Evolutionary conservation across 208 protist genomes (phyloP), one percentile per base, ranked within the genome.

Genomic region (Vickermania ingenoplastis): DNA sequence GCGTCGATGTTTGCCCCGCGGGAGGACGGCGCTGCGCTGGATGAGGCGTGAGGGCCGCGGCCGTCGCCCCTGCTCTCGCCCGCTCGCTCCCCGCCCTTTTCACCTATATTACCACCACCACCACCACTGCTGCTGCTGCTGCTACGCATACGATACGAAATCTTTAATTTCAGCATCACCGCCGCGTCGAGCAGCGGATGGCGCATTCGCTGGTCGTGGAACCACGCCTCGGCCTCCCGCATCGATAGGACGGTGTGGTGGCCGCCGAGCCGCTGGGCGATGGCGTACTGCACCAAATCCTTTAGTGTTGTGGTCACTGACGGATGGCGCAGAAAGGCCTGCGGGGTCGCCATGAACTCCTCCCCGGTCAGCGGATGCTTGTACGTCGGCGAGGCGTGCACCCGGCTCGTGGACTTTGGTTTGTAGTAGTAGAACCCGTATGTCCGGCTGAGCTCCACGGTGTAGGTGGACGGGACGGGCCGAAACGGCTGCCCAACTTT

Each of bases 341-440:
- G 87, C 21, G 87, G 87, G 0, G 79, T 71, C 41, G 61, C 87
- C 50, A 84, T 83, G 61, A 81, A 89, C 59, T 81, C 73, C 45
- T 73, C 75, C 0, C 51, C 65, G 56, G 83, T 77, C 1, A 63
- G 74, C 17, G 87, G 87, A 26, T 94, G 87, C 45, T 61, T 73
- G 66, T 84, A 86, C 11, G 79, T 86, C 0, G 77, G 57, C 25
- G 65, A 57, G 13, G 73, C 60, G 28, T 63, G 51, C 7, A 59
- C 52, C 1, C 45, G 54, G 2, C 41, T 21, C 29, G 48, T 28
- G 2, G 1, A 1, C 25, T 13, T 22, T 24, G 3, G 48, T 2
- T 26, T 27, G 49, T 45, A 93, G 75, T 74, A 81, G 75, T 94
- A 94, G 53, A 81, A 72, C 0, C 87, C 87, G 54, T 73, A 75